phyloP scores from a whole-genome alignment of 805 yeast genomes.

The Komagataella kurtzmanii region DNA sequence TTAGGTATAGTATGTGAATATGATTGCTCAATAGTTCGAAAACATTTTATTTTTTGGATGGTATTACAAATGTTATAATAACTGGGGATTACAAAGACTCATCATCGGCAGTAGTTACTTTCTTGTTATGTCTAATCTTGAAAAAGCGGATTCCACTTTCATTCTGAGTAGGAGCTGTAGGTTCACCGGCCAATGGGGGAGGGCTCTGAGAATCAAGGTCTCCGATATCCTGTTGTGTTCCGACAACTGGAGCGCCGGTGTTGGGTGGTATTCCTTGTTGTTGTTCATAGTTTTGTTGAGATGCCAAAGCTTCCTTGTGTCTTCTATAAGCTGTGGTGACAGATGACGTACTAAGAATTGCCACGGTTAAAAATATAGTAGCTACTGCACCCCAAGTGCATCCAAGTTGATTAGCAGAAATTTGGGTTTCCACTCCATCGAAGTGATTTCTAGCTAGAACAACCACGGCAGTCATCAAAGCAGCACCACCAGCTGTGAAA shows the following conservation, averaged over 20 bases:
- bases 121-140: conserved; percentile 48
- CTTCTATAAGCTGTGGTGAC: conserved; percentile 35
- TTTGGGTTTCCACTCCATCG: conserved; percentile 25
- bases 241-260: conserved; percentile 5
- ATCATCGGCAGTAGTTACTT: conserved; percentile 22
- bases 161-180: conserved; percentile 16
- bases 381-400: conserved; percentile 62
- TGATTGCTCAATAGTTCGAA: background rate
- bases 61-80: background rate
- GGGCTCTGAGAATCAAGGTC: conserved; percentile 11
- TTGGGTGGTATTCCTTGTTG: conserved; percentile 3
- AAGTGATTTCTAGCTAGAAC: conserved; percentile 71
- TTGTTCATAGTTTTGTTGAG: conserved; percentile 10
- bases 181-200: conserved; percentile 15
- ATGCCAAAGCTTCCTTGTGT: conserved; percentile 28
- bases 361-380: conserved; percentile 21
- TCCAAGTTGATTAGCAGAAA: conserved; percentile 41
- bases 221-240: background rate
- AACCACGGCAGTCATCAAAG: conserved; percentile 61
- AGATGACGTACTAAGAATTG: conserved; percentile 37
- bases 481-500: conserved; percentile 47
- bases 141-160: conserved; percentile 64
- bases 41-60: background rate
- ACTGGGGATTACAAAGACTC: conserved; percentile 11
- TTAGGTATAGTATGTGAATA: background rate